Percentiles rank a stretch among this genome's conserved stretches.
Conservation (phyloP, 306 rosid species). For the Acacia acuminata region DNA sequence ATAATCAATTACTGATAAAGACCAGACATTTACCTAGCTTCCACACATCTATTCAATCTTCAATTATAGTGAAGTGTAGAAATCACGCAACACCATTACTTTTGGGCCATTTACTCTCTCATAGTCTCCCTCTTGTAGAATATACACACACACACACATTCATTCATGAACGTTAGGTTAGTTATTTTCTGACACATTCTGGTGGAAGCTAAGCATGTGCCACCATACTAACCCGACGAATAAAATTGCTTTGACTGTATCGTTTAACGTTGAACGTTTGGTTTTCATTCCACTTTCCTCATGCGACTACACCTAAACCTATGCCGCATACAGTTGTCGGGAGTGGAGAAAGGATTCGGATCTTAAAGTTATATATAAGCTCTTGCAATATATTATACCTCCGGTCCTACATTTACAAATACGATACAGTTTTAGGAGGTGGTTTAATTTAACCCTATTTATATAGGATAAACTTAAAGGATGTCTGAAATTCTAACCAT, state of each 20-base stretch:
- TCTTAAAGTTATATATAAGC: not conserved
- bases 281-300: slow-evolving; percentile 8
- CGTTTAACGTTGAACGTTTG: slow-evolving; percentile 22
- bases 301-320: not conserved
- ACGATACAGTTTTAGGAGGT: no score
- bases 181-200: slow-evolving; percentile 8
- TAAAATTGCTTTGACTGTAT: not conserved
- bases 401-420: no score
- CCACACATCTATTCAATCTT: not conserved
- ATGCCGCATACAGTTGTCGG: not conserved
- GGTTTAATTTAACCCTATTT: no score
- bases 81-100: not conserved
- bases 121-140: no score
- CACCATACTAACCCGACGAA: not conserved
- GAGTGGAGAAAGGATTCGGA: not conserved
- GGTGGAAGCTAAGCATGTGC: slow-evolving; percentile 26
- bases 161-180: slow-evolving; percentile 31
- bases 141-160: no score
- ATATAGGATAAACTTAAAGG: no score
- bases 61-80: not conserved
- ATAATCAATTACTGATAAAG: not conserved
- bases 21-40: not conserved
- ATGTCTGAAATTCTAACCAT: no score
- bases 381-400: no score
- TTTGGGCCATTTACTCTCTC: not conserved